phyloP scores from a whole-genome alignment of 1,284 basidiomycete species.

The Exsudoporus floridanus region DNA sequence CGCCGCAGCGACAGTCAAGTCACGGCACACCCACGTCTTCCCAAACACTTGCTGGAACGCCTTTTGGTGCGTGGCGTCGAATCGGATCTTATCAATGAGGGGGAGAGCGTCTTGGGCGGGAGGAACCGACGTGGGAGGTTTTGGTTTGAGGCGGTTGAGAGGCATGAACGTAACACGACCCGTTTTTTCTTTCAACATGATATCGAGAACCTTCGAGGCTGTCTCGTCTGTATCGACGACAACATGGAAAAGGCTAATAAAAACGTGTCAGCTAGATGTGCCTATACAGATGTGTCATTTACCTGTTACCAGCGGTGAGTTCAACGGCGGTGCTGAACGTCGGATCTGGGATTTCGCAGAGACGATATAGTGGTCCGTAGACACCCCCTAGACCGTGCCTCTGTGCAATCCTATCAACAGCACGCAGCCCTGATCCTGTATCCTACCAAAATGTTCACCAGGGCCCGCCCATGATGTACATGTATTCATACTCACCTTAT shows the following conservation, averaged over 20 bases:
- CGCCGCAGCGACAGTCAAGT: conserved; percentile 88
- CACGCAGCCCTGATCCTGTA: conserved; percentile 82
- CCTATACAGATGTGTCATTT: conserved; percentile 8
- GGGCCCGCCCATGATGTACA: neutral
- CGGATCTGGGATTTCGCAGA: conserved; percentile 87
- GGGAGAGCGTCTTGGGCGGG: conserved; percentile 88
- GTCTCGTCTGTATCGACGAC: conserved; percentile 97
- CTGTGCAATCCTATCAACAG: conserved; percentile 81
- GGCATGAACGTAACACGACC: conserved; percentile 99
- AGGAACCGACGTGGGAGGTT: conserved; percentile 58
- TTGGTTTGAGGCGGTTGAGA: conserved; percentile 91
- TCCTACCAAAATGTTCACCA: conserved; percentile 52
- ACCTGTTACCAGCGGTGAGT: conserved; percentile 93
- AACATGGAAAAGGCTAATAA: conserved; percentile 84
- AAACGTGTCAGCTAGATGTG: conserved; percentile 1
- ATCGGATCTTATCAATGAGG: conserved; percentile 81
- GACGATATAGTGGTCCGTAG: conserved; percentile 90
- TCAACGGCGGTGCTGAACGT: conserved; percentile 95
- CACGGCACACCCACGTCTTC: conserved; percentile 93
- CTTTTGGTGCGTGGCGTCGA: conserved; percentile 68
- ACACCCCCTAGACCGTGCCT: conserved; percentile 76
- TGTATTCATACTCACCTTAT: conserved; percentile 62
- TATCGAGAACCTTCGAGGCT: conserved; percentile 82
- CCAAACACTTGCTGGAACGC: conserved; percentile 99
- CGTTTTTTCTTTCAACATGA: conserved; percentile 89